These are phyloP conservation scores for Pistacia atlantica DNA, from an alignment of 345 rosid species.

Conservation along the genomic window DNA sequence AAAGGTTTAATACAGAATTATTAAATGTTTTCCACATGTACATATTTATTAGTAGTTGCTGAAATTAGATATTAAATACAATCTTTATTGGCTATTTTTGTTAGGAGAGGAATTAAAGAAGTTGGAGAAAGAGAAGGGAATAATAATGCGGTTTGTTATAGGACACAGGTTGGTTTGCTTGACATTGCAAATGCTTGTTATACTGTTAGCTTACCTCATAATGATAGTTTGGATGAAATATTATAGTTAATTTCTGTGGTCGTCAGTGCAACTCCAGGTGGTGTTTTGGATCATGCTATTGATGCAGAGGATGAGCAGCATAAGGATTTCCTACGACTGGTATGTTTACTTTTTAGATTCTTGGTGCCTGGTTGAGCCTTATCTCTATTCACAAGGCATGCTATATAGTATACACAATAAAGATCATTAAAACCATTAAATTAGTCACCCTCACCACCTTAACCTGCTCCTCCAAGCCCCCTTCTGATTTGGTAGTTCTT, in stretches of 20 bases:
- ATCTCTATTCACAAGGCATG: neutral
- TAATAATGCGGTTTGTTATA: conserved; percentile 60
- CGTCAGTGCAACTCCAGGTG: conserved; percentile 62
- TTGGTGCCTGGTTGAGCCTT: neutral
- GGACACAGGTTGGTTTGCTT: conserved; percentile 56
- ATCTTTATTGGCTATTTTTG: conserved; percentile 25
- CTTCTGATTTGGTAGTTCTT: neutral
- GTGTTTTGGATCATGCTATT: conserved; percentile 68
- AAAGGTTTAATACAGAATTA: conserved; percentile 44
- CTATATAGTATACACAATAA: neutral
- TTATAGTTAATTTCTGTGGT: conserved; percentile 19
- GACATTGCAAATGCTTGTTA: conserved; percentile 14
- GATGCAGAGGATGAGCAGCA: conserved; percentile 73
- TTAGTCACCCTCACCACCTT: neutral
- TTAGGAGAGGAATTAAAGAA: conserved; percentile 61
- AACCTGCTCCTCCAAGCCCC: neutral
- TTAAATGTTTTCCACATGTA: neutral
- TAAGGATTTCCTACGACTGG: conserved; percentile 71
- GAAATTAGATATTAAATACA: conserved; percentile 14
- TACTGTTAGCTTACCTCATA: neutral
- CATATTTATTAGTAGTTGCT: neutral
- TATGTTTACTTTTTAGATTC: conserved; percentile 23
- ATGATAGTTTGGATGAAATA: conserved; percentile 8
- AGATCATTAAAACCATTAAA: neutral
- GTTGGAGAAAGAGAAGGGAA: conserved; percentile 74